A percentile compares a stretch with the other conserved stretches of the same genome.
These are phyloP conservation scores for Epichloe uncinata DNA, from an alignment of 2,329 filamentous ascomycete species.

Conservation along the genomic window DNA sequence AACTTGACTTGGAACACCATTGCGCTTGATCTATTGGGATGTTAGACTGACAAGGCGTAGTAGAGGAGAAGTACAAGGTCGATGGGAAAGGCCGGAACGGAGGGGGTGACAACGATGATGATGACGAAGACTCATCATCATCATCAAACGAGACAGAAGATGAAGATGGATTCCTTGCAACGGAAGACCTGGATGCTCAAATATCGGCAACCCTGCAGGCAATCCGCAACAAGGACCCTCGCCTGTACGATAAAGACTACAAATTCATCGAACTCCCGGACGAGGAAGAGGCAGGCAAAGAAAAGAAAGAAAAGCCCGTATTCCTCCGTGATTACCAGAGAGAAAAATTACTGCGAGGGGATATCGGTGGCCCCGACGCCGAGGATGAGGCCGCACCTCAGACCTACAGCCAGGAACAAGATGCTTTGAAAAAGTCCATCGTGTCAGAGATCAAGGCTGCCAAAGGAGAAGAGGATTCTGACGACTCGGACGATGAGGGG, in stretches of 20 bases:
- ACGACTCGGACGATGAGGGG: slow-evolving; percentile 48
- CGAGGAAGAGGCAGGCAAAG: slow-evolving; percentile 25
- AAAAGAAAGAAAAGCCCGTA: slow-evolving; percentile 70
- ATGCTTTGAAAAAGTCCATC: slow-evolving; percentile 63
- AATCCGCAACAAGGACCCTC: slow-evolving; percentile 80
- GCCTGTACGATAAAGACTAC: slow-evolving; percentile 68
- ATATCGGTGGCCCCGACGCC: slow-evolving; percentile 43
- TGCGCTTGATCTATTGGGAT: neutral
- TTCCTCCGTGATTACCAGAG: slow-evolving; percentile 84
- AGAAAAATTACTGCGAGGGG: slow-evolving; percentile 69
- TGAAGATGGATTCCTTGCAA: slow-evolving; percentile 77
- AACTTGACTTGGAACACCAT: neutral
- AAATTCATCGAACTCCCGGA: slow-evolving; percentile 65
- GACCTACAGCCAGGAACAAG: slow-evolving; percentile 84
- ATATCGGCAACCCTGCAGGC: slow-evolving; percentile 79
- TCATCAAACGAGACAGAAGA: slow-evolving; percentile 76
- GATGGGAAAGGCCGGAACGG: slow-evolving; percentile 21
- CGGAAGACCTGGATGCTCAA: slow-evolving; percentile 71
- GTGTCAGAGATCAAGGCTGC: slow-evolving; percentile 68
- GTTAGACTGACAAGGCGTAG: slow-evolving; percentile 27
- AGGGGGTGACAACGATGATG: slow-evolving; percentile 16
- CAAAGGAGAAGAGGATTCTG: slow-evolving; percentile 28
- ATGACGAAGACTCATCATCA: slow-evolving; percentile 38
- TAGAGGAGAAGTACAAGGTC: slow-evolving; percentile 73
- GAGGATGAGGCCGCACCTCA: slow-evolving; percentile 44